Evolutionary conservation across 192 early-diverging fungal species (phyloP).

Genomic region (Umbelopsis ramanniana): DNA sequence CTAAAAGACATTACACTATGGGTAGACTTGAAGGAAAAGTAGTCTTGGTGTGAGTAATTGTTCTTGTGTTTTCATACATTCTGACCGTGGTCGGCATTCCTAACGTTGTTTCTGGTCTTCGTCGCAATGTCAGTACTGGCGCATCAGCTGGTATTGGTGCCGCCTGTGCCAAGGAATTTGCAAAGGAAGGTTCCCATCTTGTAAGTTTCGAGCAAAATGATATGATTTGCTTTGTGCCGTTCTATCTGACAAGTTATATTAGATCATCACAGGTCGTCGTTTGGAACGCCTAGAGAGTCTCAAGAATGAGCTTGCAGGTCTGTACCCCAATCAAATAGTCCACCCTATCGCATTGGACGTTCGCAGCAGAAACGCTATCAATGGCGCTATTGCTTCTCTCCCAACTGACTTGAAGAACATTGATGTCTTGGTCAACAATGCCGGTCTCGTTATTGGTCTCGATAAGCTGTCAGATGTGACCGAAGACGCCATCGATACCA

Average conservation of each 20-base stretch:
- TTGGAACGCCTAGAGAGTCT: constrained; percentile 64
- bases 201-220: constrained; percentile 32
- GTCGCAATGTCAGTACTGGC: constrained; percentile 52
- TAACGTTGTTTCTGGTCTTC: background rate
- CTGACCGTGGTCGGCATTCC: background rate
- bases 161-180: constrained; percentile 69
- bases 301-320: constrained; percentile 48
- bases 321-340: constrained; percentile 59
- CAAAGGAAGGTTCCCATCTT: constrained; percentile 61
- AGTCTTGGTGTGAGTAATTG: constrained; percentile 22
- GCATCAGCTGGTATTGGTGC: constrained; percentile 76
- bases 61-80: background rate
- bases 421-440: constrained; percentile 89
- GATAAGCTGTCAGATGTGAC: constrained; percentile 67
- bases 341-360: constrained; percentile 76
- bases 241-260: no score
- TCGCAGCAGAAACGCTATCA: constrained; percentile 55
- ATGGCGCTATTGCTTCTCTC: constrained; percentile 51
- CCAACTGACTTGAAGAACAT: constrained; percentile 61
- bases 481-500: constrained; percentile 70
- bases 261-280: constrained; percentile 67
- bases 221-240: no score
- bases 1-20: constrained; percentile 16
- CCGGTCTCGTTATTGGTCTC: constrained; percentile 73
- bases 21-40: constrained; percentile 27